These are phyloP conservation scores for Penicillium janthinellum DNA, from an alignment of 2,329 filamentous ascomycete genomes.

Conservation along the genomic window DNA sequence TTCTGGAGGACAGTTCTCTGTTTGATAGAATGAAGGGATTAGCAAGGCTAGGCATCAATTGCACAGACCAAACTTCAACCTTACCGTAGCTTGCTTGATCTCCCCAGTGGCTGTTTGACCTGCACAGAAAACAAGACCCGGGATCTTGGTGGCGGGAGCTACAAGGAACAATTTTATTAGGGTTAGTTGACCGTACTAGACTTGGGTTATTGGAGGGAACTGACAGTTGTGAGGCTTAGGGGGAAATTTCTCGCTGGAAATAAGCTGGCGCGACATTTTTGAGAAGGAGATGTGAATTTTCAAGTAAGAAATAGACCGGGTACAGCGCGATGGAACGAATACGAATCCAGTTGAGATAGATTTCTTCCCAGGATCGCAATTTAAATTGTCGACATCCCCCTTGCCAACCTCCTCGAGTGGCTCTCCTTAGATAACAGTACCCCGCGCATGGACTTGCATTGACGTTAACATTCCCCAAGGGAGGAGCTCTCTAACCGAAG, in stretches of 20 bases:
- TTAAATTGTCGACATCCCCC: not conserved
- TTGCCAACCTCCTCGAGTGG: not conserved
- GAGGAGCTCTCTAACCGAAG: not conserved
- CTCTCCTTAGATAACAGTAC: not conserved
- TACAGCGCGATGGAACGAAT: not conserved
- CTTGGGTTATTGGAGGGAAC: not conserved
- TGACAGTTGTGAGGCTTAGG: conserved; percentile 50
- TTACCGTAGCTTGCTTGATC: conserved; percentile 51
- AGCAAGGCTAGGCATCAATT: not conserved
- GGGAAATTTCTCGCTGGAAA: conserved; percentile 52
- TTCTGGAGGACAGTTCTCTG: conserved; percentile 48
- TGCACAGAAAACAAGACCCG: conserved; percentile 51
- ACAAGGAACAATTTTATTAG: not conserved
- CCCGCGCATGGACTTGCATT: not conserved
- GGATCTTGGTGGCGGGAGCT: conserved; percentile 47
- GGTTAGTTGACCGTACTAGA: not conserved
- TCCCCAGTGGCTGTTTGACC: conserved; percentile 54
- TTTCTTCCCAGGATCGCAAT: not conserved
- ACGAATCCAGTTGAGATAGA: not conserved
- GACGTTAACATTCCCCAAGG: not conserved
- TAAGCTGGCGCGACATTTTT: conserved; percentile 50
- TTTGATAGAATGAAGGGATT: not conserved
- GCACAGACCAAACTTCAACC: conserved; percentile 4
- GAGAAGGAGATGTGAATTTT: not conserved
- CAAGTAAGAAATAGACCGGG: too few species aligned